A percentile compares a stretch with the other conserved stretches of the same genome.
phyloP scores from a whole-genome alignment of 371 early-diverging fungal genomes.

The Batkoa obscura region DNA sequence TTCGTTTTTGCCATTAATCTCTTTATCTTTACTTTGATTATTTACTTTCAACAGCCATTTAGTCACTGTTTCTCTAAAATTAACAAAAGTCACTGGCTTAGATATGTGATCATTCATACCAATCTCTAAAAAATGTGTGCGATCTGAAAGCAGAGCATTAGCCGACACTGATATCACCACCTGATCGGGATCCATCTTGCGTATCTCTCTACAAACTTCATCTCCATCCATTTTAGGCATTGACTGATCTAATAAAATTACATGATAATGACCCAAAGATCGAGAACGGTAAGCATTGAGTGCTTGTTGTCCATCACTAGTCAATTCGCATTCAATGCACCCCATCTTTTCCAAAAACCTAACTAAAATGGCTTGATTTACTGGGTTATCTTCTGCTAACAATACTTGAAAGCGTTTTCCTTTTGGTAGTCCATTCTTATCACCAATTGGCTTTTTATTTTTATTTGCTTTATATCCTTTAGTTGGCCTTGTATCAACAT shows the following conservation, averaged over 20 bases:
- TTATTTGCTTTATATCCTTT: not conserved
- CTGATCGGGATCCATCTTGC: not conserved
- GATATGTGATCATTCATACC: constrained; percentile 8
- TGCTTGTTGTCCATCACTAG: constrained; percentile 6
- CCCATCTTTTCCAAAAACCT: constrained; percentile 5
- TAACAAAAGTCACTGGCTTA: constrained; percentile 3
- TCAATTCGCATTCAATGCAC: not conserved
- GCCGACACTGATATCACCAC: constrained; percentile 5
- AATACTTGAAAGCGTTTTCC: constrained; percentile 1
- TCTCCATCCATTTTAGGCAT: constrained; percentile 9
- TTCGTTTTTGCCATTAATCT: too few relatives aligned
- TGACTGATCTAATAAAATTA: constrained; percentile 6
- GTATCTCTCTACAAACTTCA: constrained; percentile 4
- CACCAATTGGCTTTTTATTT: not conserved
- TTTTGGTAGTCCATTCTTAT: not conserved
- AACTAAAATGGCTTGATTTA: constrained; percentile 6
- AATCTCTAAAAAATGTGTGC: not conserved
- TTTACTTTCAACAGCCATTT: constrained; percentile 6
- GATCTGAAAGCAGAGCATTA: constrained; percentile 6
- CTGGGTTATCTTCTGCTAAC: constrained; percentile 7
- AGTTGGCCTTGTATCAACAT: not conserved
- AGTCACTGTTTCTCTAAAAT: constrained; percentile 1
- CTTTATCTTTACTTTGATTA: too few relatives aligned
- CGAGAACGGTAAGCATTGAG: not conserved
- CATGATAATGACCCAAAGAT: not conserved